These are phyloP conservation scores for Pulchroboletus neoregius DNA, from an alignment of 1,284 basidiomycete genomes.

Conservation along the genomic window DNA sequence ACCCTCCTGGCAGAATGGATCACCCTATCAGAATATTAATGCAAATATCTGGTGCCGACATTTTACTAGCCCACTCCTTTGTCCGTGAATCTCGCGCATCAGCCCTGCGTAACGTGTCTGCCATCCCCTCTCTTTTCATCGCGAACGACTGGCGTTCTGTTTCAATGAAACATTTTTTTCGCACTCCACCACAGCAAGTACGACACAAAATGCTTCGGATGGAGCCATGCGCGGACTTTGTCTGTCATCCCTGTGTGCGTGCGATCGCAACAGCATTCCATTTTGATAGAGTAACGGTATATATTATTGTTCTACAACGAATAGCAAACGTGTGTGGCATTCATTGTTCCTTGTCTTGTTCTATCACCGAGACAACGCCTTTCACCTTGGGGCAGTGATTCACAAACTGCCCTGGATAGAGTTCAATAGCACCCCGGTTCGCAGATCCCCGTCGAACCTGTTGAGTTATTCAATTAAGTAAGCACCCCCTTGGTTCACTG, in stretches of 20 bases:
- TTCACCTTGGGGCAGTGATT: neutral
- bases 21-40: constrained; percentile 30
- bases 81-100: constrained; percentile 26
- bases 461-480: constrained; percentile 20
- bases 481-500: constrained; percentile 10
- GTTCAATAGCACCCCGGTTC: constrained; percentile 1
- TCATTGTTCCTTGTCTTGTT: constrained; percentile 1
- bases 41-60: constrained; percentile 23
- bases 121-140: constrained; percentile 7
- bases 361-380: neutral
- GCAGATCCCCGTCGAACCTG: constrained; percentile 27
- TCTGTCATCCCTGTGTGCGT: neutral
- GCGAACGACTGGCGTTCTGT: neutral
- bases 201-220: neutral
- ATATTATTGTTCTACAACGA: neutral
- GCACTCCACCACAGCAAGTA: constrained; percentile 1
- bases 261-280: neutral
- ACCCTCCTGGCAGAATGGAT: constrained; percentile 17
- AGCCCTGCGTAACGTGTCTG: constrained; percentile 16
- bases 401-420: constrained; percentile 1
- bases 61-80: constrained; percentile 16
- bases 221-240: constrained; percentile 8
- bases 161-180: constrained; percentile 11
- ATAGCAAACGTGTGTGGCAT: neutral
- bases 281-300: neutral